Evolutionary conservation across 1,284 basidiomycete species (phyloP).

Genomic region (Pyrrhoderma lamaoense): DNA sequence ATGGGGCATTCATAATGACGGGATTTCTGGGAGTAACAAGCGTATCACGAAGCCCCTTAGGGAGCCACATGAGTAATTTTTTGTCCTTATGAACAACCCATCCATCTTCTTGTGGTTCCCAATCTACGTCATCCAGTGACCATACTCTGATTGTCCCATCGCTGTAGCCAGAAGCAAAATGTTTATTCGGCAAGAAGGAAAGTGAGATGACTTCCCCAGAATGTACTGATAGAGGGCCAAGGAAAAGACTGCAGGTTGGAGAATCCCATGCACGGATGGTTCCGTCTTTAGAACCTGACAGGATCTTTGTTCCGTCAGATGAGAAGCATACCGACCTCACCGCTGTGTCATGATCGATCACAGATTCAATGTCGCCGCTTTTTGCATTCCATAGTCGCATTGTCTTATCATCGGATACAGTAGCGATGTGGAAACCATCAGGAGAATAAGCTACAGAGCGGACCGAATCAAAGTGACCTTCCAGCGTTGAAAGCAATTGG

Average conservation of each 20-base stretch:
- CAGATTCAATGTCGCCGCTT: not conserved
- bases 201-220: slow-evolving; percentile 40
- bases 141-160: not conserved
- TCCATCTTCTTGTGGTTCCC: not conserved
- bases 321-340: not conserved
- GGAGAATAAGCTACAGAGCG: not conserved
- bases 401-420: not conserved
- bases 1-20: no score
- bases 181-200: slow-evolving; percentile 37
- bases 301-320: not conserved
- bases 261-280: slow-evolving; percentile 28
- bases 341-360: no score
- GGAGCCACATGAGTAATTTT: no score
- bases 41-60: no score
- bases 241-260: slow-evolving; percentile 6
- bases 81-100: not conserved
- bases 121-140: no score
- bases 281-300: slow-evolving; percentile 27
- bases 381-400: slow-evolving; percentile 2
- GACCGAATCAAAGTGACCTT: not conserved
- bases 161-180: slow-evolving; percentile 72
- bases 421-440: not conserved
- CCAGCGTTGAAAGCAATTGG: not conserved
- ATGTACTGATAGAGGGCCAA: slow-evolving; percentile 16
- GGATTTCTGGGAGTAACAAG: no score